phyloP scores from a whole-genome alignment of 2,329 filamentous ascomycete genomes.

The Dactylellina drechsleri region DNA sequence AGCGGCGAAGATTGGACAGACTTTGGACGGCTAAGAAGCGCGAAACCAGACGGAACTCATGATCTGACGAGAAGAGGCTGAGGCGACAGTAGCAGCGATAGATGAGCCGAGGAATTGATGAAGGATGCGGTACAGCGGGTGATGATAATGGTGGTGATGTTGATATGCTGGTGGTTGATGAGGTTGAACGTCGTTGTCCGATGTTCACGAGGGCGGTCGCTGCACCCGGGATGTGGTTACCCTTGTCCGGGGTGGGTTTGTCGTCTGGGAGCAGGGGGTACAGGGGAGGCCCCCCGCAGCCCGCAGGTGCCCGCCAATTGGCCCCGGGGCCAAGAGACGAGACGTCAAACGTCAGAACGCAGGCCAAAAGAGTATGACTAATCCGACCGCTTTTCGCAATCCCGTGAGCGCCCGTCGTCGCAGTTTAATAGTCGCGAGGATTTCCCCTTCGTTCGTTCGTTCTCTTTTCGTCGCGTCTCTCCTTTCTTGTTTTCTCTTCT shows the following conservation, averaged over 20 bases:
- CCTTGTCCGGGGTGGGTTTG: no score
- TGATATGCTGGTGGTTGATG: not conserved
- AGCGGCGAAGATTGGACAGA: constrained; percentile 12
- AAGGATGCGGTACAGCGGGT: constrained; percentile 5
- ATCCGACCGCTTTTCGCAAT: constrained; percentile 10
- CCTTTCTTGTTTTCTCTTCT: not conserved
- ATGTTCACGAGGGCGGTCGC: constrained; percentile 20
- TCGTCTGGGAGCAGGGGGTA: no score
- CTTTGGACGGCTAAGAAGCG: constrained; percentile 38
- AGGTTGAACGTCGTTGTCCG: constrained; percentile 1
- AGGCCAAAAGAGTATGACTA: constrained; percentile 26
- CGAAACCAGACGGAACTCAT: constrained; percentile 37
- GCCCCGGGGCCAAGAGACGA: no score
- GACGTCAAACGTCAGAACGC: not conserved
- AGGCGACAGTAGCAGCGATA: constrained; percentile 19
- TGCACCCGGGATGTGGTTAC: not conserved
- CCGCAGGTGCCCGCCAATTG: no score
- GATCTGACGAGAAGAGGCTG: constrained; percentile 14
- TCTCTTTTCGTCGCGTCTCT: constrained; percentile 19
- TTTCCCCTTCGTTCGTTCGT: constrained; percentile 3
- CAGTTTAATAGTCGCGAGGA: constrained; percentile 29
- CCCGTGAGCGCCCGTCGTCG: constrained; percentile 49
- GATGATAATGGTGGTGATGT: not conserved
- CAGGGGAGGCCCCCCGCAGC: no score
- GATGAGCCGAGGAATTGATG: constrained; percentile 15